Percentiles rank a stretch among this genome's conserved stretches.
These are phyloP conservation scores for Pseudonectria foliicola DNA, from an alignment of 2,329 filamentous ascomycete species.

Conservation along the genomic window DNA sequence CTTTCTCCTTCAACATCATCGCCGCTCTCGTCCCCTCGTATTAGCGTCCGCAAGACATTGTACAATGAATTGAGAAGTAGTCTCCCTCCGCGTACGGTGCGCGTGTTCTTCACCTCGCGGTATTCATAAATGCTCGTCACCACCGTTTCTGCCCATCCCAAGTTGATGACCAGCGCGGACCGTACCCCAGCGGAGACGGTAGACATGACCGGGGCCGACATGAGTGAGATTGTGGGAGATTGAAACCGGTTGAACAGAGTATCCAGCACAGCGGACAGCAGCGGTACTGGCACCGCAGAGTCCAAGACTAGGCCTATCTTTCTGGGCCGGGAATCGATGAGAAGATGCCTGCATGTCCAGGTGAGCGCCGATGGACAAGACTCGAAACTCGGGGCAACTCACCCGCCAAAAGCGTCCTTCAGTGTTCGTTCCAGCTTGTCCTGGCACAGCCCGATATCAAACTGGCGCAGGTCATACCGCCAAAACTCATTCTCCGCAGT, in stretches of 20 bases:
- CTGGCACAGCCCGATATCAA: conserved; percentile 72
- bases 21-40: conserved; percentile 22
- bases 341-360: conserved; percentile 41
- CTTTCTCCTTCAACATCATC: conserved; percentile 26
- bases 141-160: conserved; percentile 87
- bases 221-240: conserved; percentile 69
- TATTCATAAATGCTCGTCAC: conserved; percentile 88
- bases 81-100: conserved; percentile 70
- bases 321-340: conserved; percentile 69
- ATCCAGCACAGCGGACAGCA: conserved; percentile 69
- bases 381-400: conserved; percentile 30
- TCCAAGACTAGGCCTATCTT: conserved; percentile 70
- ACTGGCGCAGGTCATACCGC: conserved; percentile 62
- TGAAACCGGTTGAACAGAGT: conserved; percentile 77
- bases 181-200: conserved; percentile 75
- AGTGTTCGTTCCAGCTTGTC: conserved; percentile 82
- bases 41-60: conserved; percentile 42
- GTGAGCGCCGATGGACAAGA: background rate
- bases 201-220: conserved; percentile 69
- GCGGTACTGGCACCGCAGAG: conserved; percentile 66
- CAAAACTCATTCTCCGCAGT: conserved; percentile 67
- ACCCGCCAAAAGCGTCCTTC: conserved; percentile 76
- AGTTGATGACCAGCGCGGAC: conserved; percentile 78
- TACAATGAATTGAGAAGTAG: conserved; percentile 63
- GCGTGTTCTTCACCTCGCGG: conserved; percentile 64